Conservation (phyloP, 805 yeast species). For the Wickerhamomyces kurtzmanii region DNA sequence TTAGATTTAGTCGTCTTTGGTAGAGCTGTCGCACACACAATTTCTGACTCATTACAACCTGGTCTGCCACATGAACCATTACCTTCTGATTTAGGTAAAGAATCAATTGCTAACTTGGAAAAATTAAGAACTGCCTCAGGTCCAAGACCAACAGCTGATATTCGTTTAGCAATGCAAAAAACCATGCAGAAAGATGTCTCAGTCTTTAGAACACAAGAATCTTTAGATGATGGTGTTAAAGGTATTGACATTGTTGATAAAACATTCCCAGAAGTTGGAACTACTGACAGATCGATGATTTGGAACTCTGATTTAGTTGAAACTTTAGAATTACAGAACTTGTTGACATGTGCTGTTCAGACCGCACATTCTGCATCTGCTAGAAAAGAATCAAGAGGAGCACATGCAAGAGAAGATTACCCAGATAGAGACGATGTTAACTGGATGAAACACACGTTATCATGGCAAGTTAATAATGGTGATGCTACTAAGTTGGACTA, state of each 20-base stretch:
- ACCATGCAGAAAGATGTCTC: constrained; percentile 96
- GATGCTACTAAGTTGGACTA: constrained; percentile 67
- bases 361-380: constrained; percentile 92
- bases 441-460: constrained; percentile 97
- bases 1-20: constrained; percentile 96
- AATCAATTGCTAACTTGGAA: constrained; percentile 86
- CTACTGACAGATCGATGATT: constrained; percentile 94
- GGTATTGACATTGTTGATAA: constrained; percentile 70
- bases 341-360: constrained; percentile 94
- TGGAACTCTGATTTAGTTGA: constrained; percentile 98
- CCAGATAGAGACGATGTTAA: constrained; percentile 91
- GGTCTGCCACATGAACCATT: constrained; percentile 78
- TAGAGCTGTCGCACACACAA: constrained; percentile 94
- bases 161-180: constrained; percentile 88
- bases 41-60: constrained; percentile 77
- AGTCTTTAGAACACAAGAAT: constrained; percentile 89
- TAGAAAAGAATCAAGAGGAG: constrained; percentile 97
- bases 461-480: constrained; percentile 76
- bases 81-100: constrained; percentile 81
- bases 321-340: constrained; percentile 91
- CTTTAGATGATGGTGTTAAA: constrained; percentile 84
- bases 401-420: constrained; percentile 97
- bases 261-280: constrained; percentile 65
- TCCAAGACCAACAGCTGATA: constrained; percentile 71
- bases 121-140: constrained; percentile 80